Evolutionary conservation across 2,329 filamentous ascomycete genomes (phyloP), one percentile per base, ranked within the genome.

Genomic region (Penicillium palitans): DNA sequence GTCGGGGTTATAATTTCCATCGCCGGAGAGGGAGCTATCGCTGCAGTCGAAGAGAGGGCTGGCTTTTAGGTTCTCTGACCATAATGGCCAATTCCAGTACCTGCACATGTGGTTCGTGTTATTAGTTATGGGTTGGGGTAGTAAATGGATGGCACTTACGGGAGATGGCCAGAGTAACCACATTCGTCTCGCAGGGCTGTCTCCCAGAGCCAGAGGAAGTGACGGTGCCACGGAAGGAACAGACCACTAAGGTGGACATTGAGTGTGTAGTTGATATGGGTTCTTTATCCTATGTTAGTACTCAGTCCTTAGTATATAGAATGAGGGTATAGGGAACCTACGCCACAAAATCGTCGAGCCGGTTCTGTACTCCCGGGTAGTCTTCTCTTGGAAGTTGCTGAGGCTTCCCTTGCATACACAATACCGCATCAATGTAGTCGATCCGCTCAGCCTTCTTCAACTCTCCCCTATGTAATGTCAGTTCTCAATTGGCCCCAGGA

Each of bases 41-140:
- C 74, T 78, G 21, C 81, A 80, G 63, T 83, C 79, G 57, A 81
- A 81, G 55, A 82, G 68, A 10, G 80, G 72, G 4, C 78, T 81
- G 61, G 68, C 75, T 24, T 67, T 58, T 17, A 77, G 68, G 17
- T 73, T 68, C 25, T 65, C 62, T 17, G 74, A 75, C 54, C 70
- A 76, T 25, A 74, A 69, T 5, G 72, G 66, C 78, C 79, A 81
- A 64, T 81, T 74, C 76, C 78, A 79, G 66, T 81, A 82, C 10
- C 71, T 71, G 12, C 12, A 13, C 31, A 33, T 6, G 31, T 13
- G 44, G 13, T 17, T 6, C 21, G 51, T 24, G 24, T 55, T 33
- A 52, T 35, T 37, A 33, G 49, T 35, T 37, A 33, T 35, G 13
- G 15, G 1, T 24, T 39, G 19, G 17, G 12, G 12, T 10, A 12